Evolutionary conservation across 164 flowering plant genomes (phyloP).

Genomic region (Liriodendron chinense): DNA sequence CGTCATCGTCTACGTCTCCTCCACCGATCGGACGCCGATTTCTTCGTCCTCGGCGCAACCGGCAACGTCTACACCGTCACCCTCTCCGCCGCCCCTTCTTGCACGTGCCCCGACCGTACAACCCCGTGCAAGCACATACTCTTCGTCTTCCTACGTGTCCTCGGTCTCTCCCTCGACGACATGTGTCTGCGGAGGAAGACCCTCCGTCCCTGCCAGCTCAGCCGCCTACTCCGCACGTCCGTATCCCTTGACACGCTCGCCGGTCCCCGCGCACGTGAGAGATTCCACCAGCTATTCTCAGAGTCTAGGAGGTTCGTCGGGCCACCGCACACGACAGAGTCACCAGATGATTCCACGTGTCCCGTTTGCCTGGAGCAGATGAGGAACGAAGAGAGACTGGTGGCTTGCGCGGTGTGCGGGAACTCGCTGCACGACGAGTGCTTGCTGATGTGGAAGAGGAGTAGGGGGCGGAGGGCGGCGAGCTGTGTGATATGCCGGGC

Average conservation of each 20-base stretch:
- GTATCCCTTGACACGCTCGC: slow-evolving; percentile 49
- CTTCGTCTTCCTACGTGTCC: slow-evolving; percentile 64
- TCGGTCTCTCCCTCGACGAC: slow-evolving; percentile 57
- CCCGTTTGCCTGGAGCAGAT: slow-evolving; percentile 83
- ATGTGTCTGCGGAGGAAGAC: slow-evolving; percentile 47
- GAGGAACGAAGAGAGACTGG: slow-evolving; percentile 38
- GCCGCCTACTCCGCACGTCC: slow-evolving; percentile 46
- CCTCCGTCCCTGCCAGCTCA: slow-evolving; percentile 60
- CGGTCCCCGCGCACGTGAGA: slow-evolving; percentile 34
- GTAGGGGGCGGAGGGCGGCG: slow-evolving; percentile 51
- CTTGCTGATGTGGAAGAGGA: slow-evolving; percentile 67
- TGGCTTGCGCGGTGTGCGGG: slow-evolving; percentile 62
- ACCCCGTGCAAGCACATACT: slow-evolving; percentile 89
- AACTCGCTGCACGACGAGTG: slow-evolving; percentile 77
- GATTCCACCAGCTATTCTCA: slow-evolving; percentile 52
- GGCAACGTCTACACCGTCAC: slow-evolving; percentile 79
- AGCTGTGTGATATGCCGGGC: slow-evolving; percentile 86
- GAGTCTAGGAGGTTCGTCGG: slow-evolving; percentile 5
- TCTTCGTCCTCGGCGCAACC: slow-evolving; percentile 78
- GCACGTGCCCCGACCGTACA: slow-evolving; percentile 84
- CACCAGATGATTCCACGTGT: slow-evolving; percentile 48
- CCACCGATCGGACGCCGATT: slow-evolving; percentile 54
- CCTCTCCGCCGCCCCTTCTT: slow-evolving; percentile 48
- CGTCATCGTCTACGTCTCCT: slow-evolving; percentile 74
- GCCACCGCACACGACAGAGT: background rate